Evolutionary conservation across 768 basidiomycete genomes (phyloP), one percentile per base, ranked within the genome.

Genomic region (Psilocybe cyanescens): DNA sequence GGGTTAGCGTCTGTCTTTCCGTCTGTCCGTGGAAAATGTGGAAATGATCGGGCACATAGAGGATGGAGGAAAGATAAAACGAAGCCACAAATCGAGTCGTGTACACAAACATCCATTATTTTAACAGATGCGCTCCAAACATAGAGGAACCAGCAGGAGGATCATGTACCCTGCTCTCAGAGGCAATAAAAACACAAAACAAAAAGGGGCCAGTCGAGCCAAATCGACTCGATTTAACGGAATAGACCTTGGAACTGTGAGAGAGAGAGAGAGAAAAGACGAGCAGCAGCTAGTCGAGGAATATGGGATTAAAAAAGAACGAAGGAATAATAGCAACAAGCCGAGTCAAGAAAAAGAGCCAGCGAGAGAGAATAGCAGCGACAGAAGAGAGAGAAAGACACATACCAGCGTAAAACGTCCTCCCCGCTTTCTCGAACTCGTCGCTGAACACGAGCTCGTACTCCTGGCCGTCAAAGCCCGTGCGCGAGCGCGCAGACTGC

Each of bases 371-470:
- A n/a, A n/a, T n/a, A n/a, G n/a, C n/a, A n/a, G n/a, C n/a, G n/a
- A n/a, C n/a, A n/a, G n/a, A 46, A 35, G 55, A 55, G 14, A 17
- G 52, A 50, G 47, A 48, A 57, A 6, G 8, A 28, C 33, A 67
- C 70, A 3, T 49, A 68, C 74, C 78, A 47, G 85, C 80, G 68
- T 83, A 86, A 70, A 90, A 90, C 4, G 87, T 80, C 35, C 88
- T 73, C 3, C 89, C 90, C 1, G 86, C 85, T 24, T 65, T 70
- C 57, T 90, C 82, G 72, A 94, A 94, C 76, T 92, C 91, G 73
- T 93, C 91, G 3, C 84, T 86, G 70, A 91, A 94, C 29, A 91
- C 86, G 53, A 89, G 78, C 31, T 85, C 79, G 70, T 94, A 95
- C 0, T 80, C 68, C 41, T 86, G 56, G 3, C 90, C 89, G 72